Evolutionary conservation across 2,329 filamentous ascomycete genomes (phyloP).

Genomic region (Onygena corvina): DNA sequence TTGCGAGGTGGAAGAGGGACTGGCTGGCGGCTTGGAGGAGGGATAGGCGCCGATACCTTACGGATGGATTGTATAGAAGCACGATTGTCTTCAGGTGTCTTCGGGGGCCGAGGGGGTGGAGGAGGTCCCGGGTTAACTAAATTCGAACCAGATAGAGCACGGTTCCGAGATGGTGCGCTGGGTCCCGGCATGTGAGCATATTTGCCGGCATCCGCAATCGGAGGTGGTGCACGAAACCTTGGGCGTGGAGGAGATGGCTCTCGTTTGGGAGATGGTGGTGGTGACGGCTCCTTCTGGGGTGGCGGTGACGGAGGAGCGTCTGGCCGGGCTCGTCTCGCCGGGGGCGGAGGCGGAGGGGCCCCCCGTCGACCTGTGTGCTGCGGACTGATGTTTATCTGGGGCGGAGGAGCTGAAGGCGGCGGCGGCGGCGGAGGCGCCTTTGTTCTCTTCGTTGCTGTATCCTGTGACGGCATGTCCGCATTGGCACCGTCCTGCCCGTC

Average conservation of each 20-base stretch:
- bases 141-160: conserved; percentile 39
- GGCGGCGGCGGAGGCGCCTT: conserved; percentile 57
- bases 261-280: conserved; percentile 48
- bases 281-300: conserved; percentile 39
- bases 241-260: conserved; percentile 60
- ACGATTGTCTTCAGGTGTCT: conserved; percentile 53
- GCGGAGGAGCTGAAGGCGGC: conserved; percentile 43
- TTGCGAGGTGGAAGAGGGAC: conserved; percentile 23
- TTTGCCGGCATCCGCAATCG: conserved; percentile 79
- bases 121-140: conserved; percentile 46
- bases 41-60: conserved; percentile 53
- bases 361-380: conserved; percentile 52
- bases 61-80: conserved; percentile 57
- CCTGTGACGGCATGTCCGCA: conserved; percentile 30
- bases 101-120: conserved; percentile 51
- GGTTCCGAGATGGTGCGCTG: conserved; percentile 36
- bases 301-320: conserved; percentile 28
- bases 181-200: conserved; percentile 50
- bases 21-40: conserved; percentile 57
- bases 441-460: conserved; percentile 37
- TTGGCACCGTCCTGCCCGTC: conserved; percentile 27
- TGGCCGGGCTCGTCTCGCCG: conserved; percentile 33
- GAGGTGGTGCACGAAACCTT: conserved; percentile 73
- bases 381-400: conserved; percentile 40
- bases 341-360: conserved; percentile 49